phyloP scores from a whole-genome alignment of 257 asterid genomes.

The Thymus quinquecostatus region DNA sequence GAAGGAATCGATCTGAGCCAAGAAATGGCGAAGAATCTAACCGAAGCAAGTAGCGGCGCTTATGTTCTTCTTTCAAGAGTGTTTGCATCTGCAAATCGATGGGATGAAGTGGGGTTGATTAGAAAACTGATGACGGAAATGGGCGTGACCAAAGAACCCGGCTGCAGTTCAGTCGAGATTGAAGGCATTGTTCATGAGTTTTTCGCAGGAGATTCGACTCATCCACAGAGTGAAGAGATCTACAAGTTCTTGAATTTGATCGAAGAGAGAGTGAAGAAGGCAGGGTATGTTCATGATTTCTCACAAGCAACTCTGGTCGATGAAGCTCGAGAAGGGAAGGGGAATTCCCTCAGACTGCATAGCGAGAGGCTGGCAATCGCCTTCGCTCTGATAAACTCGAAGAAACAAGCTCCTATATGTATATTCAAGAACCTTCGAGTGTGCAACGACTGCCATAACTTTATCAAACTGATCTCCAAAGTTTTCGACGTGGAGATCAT shows the following conservation, averaged over 20 bases:
- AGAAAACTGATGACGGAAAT: conserved; percentile 70
- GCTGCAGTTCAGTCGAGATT: conserved; percentile 69
- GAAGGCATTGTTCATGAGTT: conserved; percentile 68
- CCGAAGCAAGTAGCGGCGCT: conserved; percentile 56
- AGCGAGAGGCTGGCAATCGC: conserved; percentile 78
- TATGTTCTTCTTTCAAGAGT: conserved; percentile 73
- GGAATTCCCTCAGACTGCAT: conserved; percentile 57
- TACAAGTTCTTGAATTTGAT: conserved; percentile 50
- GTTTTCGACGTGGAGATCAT: conserved; percentile 54
- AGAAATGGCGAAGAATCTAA: conserved; percentile 57
- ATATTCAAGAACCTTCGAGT: conserved; percentile 69
- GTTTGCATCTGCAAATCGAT: conserved; percentile 64
- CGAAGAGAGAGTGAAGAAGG: conserved; percentile 50
- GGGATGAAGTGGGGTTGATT: conserved; percentile 78
- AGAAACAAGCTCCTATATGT: conserved; percentile 58
- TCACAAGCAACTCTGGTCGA: conserved; percentile 60
- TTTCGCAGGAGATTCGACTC: conserved; percentile 73
- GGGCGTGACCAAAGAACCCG: conserved; percentile 72
- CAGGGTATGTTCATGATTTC: conserved; percentile 53
- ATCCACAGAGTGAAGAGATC: conserved; percentile 54
- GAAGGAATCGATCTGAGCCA: conserved; percentile 55
- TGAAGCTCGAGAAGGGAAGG: conserved; percentile 53
- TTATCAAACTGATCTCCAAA: conserved; percentile 53
- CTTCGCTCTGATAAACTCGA: conserved; percentile 59
- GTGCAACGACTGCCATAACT: conserved; percentile 69